These are phyloP conservation scores for Breviolum minutum DNA, from an alignment of 73 alveolate genomes.

Conservation along the genomic window DNA sequence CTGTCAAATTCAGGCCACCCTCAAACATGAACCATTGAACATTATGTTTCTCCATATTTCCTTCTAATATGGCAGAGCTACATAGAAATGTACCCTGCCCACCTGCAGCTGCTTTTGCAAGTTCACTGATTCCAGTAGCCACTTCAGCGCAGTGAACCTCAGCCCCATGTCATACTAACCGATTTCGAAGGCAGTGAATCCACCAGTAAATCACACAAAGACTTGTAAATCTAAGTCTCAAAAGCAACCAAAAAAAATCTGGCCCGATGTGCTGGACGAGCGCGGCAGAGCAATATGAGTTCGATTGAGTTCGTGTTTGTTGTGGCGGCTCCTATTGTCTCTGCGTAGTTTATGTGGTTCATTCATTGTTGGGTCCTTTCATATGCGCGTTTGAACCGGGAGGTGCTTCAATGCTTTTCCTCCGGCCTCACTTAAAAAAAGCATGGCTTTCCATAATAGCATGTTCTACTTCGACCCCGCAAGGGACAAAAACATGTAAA, in stretches of 20 bases:
- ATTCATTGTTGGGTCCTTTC: too few relatives aligned
- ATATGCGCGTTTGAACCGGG: too few relatives aligned
- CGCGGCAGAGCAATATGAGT: too few relatives aligned
- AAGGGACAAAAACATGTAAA: neutral
- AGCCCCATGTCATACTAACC: neutral
- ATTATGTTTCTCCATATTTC: neutral
- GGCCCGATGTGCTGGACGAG: too few relatives aligned
- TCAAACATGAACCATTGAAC: neutral
- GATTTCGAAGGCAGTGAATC: neutral
- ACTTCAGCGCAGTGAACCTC: constrained; percentile 67
- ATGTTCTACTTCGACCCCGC: too few relatives aligned
- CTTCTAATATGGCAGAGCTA: neutral
- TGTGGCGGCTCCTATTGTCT: too few relatives aligned
- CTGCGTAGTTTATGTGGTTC: too few relatives aligned
- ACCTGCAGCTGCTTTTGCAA: constrained; percentile 31
- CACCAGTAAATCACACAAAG: neutral
- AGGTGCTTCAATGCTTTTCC: too few relatives aligned
- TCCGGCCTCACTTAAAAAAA: too few relatives aligned
- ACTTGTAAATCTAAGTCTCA: neutral
- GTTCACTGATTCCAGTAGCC: constrained; percentile 83
- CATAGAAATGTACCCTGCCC: neutral
- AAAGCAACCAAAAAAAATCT: too few relatives aligned
- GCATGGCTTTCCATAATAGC: too few relatives aligned
- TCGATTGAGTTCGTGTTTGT: too few relatives aligned
- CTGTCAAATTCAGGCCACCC: neutral